phyloP scores from a whole-genome alignment of 2,329 filamentous ascomycete genomes.

The Aspergillus awamori region DNA sequence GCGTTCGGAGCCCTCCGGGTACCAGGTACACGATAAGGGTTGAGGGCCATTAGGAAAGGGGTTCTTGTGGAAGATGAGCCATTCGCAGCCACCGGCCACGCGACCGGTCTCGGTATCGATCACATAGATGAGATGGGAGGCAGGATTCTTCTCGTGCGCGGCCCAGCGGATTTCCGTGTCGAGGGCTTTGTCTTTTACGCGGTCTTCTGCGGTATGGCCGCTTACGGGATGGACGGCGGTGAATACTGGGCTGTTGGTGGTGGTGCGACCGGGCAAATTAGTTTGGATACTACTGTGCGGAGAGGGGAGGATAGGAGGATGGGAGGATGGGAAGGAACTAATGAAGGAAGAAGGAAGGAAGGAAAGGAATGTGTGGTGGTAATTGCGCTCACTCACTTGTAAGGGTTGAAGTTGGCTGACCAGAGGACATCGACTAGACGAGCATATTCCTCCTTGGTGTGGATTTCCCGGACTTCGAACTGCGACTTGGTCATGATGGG shows the following conservation, averaged over 20 bases:
- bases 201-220: slow-evolving; percentile 20
- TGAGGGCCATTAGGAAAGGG: slow-evolving; percentile 22
- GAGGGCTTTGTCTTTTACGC: slow-evolving; percentile 17
- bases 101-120: slow-evolving; percentile 18
- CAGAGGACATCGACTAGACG: slow-evolving; percentile 20
- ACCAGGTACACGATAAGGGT: slow-evolving; percentile 22
- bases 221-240: slow-evolving; percentile 20
- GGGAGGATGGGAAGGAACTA: not conserved
- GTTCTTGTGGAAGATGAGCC: slow-evolving; percentile 22
- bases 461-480: slow-evolving; percentile 16
- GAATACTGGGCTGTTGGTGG: slow-evolving; percentile 16
- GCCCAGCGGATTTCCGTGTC: slow-evolving; percentile 22
- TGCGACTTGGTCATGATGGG: not conserved
- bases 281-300: no score
- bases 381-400: slow-evolving; percentile 12
- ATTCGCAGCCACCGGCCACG: slow-evolving; percentile 22
- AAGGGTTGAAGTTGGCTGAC: slow-evolving; percentile 20
- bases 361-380: no score
- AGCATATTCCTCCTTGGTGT: slow-evolving; percentile 19
- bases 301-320: not conserved
- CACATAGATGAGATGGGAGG: slow-evolving; percentile 20
- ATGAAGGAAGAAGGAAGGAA: not conserved
- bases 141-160: slow-evolving; percentile 14
- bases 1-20: slow-evolving; percentile 21
- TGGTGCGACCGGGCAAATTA: not conserved